phyloP scores from a whole-genome alignment of 805 yeast genomes.

The Ogataea nitratoaversa region DNA sequence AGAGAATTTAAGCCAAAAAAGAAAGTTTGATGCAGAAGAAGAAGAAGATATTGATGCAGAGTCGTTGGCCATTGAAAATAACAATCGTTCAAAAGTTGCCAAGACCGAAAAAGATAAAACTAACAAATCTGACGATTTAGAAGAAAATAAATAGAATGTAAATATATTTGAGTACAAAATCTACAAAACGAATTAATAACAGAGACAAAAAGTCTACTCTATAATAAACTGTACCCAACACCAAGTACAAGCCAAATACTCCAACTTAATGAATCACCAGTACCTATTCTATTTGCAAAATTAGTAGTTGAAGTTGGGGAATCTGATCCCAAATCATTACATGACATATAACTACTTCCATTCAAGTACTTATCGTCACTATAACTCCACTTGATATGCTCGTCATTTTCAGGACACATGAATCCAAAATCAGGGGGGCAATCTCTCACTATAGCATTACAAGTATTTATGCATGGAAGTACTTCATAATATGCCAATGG shows the following conservation, averaged over 20 bases:
- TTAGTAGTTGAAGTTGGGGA: constrained; percentile 3
- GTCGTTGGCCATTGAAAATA: no score
- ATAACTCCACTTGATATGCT: constrained; percentile 37
- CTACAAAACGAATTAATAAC: no score
- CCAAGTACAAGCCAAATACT: constrained; percentile 3
- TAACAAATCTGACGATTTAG: no score
- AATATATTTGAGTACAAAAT: no score
- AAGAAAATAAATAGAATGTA: no score
- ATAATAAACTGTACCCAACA: background rate
- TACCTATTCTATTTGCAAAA: background rate
- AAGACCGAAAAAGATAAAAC: background rate
- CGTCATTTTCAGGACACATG: constrained; percentile 55
- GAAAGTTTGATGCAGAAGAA: background rate
- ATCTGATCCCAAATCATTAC: constrained; percentile 37
- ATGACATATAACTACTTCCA: constrained; percentile 28
- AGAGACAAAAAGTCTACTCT: no score
- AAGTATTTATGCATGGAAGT: constrained; percentile 79
- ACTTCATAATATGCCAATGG: constrained; percentile 65
- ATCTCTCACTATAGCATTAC: constrained; percentile 72
- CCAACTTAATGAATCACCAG: constrained; percentile 3
- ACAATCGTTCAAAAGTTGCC: background rate
- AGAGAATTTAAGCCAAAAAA: background rate
- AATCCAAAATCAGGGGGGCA: constrained; percentile 81
- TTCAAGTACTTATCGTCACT: constrained; percentile 34
- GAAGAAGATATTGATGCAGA: background rate